Base-by-base conservation (phyloP, 192 early-diverging fungal genomes). In the Coemansia javaensis region DNA sequence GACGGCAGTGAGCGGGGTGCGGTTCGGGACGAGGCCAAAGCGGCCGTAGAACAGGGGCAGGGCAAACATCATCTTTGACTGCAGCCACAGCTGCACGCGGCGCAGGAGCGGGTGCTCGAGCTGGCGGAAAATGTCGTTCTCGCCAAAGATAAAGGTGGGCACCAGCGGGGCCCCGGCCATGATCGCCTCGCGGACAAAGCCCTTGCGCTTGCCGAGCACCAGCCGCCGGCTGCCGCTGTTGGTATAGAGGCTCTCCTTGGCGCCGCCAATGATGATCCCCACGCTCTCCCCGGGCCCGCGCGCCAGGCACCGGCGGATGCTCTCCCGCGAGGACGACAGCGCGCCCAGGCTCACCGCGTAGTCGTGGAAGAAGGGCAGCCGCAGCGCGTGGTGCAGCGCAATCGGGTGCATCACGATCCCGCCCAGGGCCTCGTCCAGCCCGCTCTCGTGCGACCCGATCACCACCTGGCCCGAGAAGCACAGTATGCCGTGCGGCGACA, bases 181-280 rank as follows among this genome's bases (percentile, higher is more conserved):
- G 5, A 97, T 79, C 5, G 96, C 96, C 38, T 94, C 71, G 42
- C 90, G 88, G 50, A 98, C 84, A 72, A 98, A 98, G 0, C 96
- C 96, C 20, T 90, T 58, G 32, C 93, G 81, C 40, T 82, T 87
- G 45, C 81, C 80, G 39, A 94, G 58, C 0, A 85, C 79, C 30
- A 94, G 58, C 54, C 87, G 82, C 20, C 77, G 61, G 7, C 64
- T 75, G 16, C 82, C 84, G 17, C 84, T 83, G 36, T 78, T 77
- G 1, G 87, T 90, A 24, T 79, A 63, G 18, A 90, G 72, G 31
- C 85, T 81, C 58, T 98, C 95, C 25, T 84, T 77, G 1, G 95
- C 93, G 0, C 95, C 95, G 27, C 95, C 95, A 18, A 95, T 81
- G 9, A 94, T 92, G 38, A 97, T 90, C 6, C 86, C 81, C 40